A percentile compares a stretch with the other conserved stretches of the same genome.
Conservation (phyloP, 2,329 filamentous ascomycete genomes). For the Microdochium paspali region DNA sequence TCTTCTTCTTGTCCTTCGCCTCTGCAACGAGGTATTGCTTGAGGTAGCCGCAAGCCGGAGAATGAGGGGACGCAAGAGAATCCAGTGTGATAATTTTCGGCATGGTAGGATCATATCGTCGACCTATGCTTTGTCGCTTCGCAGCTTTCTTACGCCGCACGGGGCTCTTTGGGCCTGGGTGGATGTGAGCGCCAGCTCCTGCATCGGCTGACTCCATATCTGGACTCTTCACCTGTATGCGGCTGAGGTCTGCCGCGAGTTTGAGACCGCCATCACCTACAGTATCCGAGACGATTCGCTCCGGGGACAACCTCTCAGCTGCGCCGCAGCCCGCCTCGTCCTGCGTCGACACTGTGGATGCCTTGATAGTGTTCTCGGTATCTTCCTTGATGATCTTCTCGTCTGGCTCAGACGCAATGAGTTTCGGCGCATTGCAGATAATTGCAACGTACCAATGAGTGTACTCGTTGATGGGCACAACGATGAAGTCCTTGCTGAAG, state of each 20-base stretch:
- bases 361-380: too few species aligned
- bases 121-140: constrained; percentile 20
- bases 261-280: constrained; percentile 6
- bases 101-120: constrained; percentile 35
- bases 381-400: too few species aligned
- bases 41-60: constrained; percentile 54
- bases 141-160: constrained; percentile 16
- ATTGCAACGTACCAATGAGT: constrained; percentile 92
- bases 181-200: constrained; percentile 5
- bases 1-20: constrained; percentile 49
- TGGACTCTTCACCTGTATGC: neutral
- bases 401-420: constrained; percentile 35
- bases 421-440: constrained; percentile 74
- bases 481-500: constrained; percentile 76
- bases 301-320: neutral
- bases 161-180: constrained; percentile 8
- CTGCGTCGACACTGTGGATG: too few species aligned
- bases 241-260: constrained; percentile 2
- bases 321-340: neutral
- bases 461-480: constrained; percentile 85
- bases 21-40: constrained; percentile 73
- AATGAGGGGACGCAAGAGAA: constrained; percentile 62
- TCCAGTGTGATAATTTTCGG: constrained; percentile 80
- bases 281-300: constrained; percentile 4
- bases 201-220: neutral